Percentiles rank a stretch among this genome's conserved stretches.
Evolutionary conservation across 495 filamentous ascomycete species (phyloP).

Genomic region (Hypoxylon crocopeplum): DNA sequence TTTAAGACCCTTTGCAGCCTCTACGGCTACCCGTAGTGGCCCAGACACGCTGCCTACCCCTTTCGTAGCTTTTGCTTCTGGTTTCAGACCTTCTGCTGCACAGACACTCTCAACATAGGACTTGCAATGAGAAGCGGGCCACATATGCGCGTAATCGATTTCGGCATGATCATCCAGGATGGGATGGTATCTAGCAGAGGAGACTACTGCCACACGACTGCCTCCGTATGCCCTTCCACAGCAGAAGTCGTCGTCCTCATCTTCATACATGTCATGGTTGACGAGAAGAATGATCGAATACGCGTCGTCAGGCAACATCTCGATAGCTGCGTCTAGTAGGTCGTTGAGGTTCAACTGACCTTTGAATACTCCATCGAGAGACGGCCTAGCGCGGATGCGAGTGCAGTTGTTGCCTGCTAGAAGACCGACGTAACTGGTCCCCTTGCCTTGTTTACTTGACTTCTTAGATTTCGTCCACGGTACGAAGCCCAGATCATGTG

Average conservation of each 20-base stretch:
- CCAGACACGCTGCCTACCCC: background rate
- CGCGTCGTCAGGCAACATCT: conserved; percentile 64
- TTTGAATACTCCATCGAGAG: conserved; percentile 54
- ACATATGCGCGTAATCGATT: conserved; percentile 62
- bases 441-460: conserved; percentile 10
- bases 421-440: conserved; percentile 51
- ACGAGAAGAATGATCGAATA: conserved; percentile 65
- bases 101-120: conserved; percentile 52
- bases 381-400: conserved; percentile 61
- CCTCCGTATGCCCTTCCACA: conserved; percentile 73
- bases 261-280: conserved; percentile 70
- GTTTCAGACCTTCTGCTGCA: conserved; percentile 6
- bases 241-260: conserved; percentile 70
- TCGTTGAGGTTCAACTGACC: conserved; percentile 69
- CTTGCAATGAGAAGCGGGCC: conserved; percentile 69
- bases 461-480: conserved; percentile 50
- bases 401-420: conserved; percentile 43
- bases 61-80: background rate
- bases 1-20: conserved; percentile 12
- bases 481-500: conserved; percentile 48
- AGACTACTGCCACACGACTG: conserved; percentile 65
- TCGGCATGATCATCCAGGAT: conserved; percentile 50
- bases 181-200: conserved; percentile 65
- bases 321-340: conserved; percentile 65
- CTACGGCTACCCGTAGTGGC: conserved; percentile 27